Evolutionary conservation across 2,329 filamentous ascomycete species (phyloP).

Genomic region (Aspergillus thermomutatus): DNA sequence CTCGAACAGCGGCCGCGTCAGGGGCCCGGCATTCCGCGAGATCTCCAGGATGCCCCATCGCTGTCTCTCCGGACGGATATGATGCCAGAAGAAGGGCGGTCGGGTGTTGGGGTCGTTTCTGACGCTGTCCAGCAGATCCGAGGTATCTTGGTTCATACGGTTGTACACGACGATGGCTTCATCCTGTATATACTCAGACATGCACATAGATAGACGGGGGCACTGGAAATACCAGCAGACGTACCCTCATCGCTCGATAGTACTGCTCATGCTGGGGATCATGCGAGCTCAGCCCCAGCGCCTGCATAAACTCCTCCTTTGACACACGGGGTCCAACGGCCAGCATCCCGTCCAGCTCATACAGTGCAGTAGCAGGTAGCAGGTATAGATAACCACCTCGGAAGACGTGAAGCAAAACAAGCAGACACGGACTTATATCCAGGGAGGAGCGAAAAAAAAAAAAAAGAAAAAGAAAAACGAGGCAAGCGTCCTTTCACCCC

Average conservation of each 20-base stretch:
- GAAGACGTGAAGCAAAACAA: background rate
- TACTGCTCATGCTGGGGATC: conserved; percentile 43
- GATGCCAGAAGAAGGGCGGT: conserved; percentile 47
- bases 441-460: background rate
- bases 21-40: conserved; percentile 38
- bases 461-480: background rate
- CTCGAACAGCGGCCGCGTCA: conserved; percentile 40
- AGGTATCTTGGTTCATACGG: conserved; percentile 38
- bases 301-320: conserved; percentile 47
- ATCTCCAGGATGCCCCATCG: conserved; percentile 42
- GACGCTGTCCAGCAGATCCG: conserved; percentile 40
- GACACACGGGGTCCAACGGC: conserved; percentile 42
- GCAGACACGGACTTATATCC: background rate
- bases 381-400: background rate
- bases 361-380: background rate
- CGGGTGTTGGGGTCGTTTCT: conserved; percentile 35
- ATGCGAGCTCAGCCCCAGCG: conserved; percentile 39
- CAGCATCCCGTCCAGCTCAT: conserved; percentile 19
- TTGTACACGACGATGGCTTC: conserved; percentile 45
- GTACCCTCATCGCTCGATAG: conserved; percentile 45
- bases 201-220: background rate
- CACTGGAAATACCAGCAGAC: conserved; percentile 7
- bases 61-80: conserved; percentile 43
- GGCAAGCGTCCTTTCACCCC: no score
- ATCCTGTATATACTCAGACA: conserved; percentile 28